Evolutionary conservation across 805 yeast species (phyloP).

Genomic region (Starmera pachycereana): DNA sequence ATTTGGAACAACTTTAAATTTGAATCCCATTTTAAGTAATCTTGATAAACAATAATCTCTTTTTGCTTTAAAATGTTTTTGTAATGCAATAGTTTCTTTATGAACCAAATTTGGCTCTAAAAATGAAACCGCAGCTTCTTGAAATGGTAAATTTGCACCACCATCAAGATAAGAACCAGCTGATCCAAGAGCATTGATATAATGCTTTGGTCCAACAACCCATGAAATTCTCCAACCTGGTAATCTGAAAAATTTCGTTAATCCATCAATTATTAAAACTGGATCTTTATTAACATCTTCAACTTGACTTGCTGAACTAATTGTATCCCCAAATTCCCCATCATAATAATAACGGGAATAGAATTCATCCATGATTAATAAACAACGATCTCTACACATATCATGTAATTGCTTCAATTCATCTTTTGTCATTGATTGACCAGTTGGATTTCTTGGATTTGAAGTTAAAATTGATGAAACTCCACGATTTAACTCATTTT

Average conservation of each 20-base stretch:
- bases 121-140: constrained; percentile 46
- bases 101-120: constrained; percentile 40
- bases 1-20: constrained; percentile 39
- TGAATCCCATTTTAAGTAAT: constrained; percentile 42
- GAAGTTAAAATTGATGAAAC: constrained; percentile 49
- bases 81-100: constrained; percentile 47
- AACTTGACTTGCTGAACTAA: constrained; percentile 39
- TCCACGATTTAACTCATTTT: constrained; percentile 43
- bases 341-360: constrained; percentile 47
- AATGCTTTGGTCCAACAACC: constrained; percentile 54
- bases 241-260: constrained; percentile 49
- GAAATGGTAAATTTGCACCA: constrained; percentile 53
- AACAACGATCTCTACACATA: constrained; percentile 40
- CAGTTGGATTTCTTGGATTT: constrained; percentile 57
- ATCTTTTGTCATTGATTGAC: constrained; percentile 36
- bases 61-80: constrained; percentile 44
- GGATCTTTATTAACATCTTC: constrained; percentile 49
- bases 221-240: constrained; percentile 61
- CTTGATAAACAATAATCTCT: constrained; percentile 44
- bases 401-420: constrained; percentile 40
- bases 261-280: constrained; percentile 47
- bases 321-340: constrained; percentile 43
- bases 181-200: constrained; percentile 41
- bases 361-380: constrained; percentile 55
- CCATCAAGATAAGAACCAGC: constrained; percentile 56